phyloP scores from a whole-genome alignment of 2,329 filamentous ascomycete species.

The Cryphonectria carpinicola region DNA sequence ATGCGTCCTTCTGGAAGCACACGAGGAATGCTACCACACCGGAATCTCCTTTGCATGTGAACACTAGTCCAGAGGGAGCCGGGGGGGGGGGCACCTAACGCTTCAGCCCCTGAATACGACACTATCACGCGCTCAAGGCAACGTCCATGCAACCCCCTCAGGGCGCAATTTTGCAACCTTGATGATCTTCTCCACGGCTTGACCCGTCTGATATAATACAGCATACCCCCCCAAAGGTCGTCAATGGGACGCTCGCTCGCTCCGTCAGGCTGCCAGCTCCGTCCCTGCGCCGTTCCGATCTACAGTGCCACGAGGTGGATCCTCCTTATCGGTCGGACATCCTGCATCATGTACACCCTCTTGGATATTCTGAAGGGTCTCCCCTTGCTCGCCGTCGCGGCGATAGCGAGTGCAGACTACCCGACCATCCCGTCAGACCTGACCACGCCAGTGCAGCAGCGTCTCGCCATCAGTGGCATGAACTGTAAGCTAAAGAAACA shows the following conservation, averaged over 20 bases:
- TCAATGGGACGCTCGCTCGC: not conserved
- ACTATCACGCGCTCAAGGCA: conserved; percentile 6
- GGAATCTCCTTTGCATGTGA: conserved; percentile 9
- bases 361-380: not conserved
- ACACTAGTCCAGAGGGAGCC: not conserved
- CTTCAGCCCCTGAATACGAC: conserved; percentile 6
- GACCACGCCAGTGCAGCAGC: conserved; percentile 26
- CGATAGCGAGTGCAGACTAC: conserved; percentile 17
- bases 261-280: not conserved
- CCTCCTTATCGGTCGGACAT: not conserved
- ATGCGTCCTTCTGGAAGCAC: conserved; percentile 3
- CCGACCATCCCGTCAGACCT: conserved; percentile 26
- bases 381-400: conserved; percentile 10
- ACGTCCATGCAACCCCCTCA: conserved; percentile 1
- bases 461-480: conserved; percentile 26
- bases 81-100: not conserved
- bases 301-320: not conserved
- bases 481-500: conserved; percentile 17
- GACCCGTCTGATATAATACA: not conserved
- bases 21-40: not conserved
- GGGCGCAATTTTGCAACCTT: not conserved
- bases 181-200: not conserved
- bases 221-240: not conserved
- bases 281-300: not conserved
- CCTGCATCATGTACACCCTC: conserved; percentile 17